phyloP scores from a whole-genome alignment of 2,329 filamentous ascomycete species.

The Trichophyton equinum region DNA sequence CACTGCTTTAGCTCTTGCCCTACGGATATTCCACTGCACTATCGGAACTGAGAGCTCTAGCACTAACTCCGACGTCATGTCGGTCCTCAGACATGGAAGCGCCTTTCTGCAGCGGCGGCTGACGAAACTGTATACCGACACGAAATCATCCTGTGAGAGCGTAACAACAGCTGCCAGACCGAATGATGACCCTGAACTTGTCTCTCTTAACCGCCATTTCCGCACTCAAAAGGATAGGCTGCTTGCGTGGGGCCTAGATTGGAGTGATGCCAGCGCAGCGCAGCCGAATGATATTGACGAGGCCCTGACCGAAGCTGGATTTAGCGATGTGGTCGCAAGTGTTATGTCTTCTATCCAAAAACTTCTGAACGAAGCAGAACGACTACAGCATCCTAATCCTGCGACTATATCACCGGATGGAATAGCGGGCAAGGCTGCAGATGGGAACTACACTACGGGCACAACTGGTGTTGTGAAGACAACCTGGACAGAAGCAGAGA shows the following conservation, averaged over 20 bases:
- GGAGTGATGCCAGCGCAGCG: constrained; percentile 48
- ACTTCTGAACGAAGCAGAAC: constrained; percentile 49
- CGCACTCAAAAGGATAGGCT: constrained; percentile 52
- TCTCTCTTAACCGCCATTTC: constrained; percentile 46
- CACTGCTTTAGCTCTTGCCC: not conserved
- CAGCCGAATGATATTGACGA: constrained; percentile 50
- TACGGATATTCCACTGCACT: not conserved
- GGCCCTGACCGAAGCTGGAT: constrained; percentile 47
- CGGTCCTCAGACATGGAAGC: constrained; percentile 34
- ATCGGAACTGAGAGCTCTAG: not conserved
- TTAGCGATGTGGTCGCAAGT: constrained; percentile 52
- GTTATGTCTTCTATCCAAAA: constrained; percentile 53
- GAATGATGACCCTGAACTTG: constrained; percentile 40
- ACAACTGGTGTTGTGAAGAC: constrained; percentile 27
- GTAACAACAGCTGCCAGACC: constrained; percentile 39
- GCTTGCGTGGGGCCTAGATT: constrained; percentile 53
- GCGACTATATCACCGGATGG: constrained; percentile 28
- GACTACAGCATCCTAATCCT: constrained; percentile 36
- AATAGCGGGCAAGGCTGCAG: constrained; percentile 28
- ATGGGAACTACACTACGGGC: constrained; percentile 22
- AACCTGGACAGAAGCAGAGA: constrained; percentile 40
- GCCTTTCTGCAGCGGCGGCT: constrained; percentile 38
- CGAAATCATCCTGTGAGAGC: constrained; percentile 49
- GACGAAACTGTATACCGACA: constrained; percentile 51
- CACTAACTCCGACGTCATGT: constrained; percentile 23